Conservation (phyloP, 176 grass and related monocot genomes). For the Puccinellia tenuiflora region DNA sequence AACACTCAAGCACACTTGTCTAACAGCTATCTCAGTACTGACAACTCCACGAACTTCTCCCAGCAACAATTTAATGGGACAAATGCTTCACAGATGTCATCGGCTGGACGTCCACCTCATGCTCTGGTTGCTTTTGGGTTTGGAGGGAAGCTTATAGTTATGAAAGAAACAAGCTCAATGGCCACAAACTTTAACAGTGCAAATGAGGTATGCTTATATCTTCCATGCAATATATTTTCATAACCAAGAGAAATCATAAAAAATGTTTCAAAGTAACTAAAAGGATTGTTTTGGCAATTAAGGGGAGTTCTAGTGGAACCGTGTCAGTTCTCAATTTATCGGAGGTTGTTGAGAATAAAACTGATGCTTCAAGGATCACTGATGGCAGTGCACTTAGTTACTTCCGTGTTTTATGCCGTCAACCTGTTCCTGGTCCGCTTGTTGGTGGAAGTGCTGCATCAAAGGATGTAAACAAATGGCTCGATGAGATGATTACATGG, state of each 20-base stretch:
- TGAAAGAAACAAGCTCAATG: constrained; percentile 71
- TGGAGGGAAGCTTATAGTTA: constrained; percentile 75
- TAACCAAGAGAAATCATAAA: constrained; percentile 10
- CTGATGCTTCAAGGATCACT: constrained; percentile 44
- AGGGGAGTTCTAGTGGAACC: constrained; percentile 41
- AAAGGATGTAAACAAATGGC: constrained; percentile 95
- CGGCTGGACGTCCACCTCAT: constrained; percentile 72
- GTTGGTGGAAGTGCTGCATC: constrained; percentile 76
- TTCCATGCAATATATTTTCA: constrained; percentile 8
- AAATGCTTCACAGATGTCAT: constrained; percentile 62
- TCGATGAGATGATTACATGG: constrained; percentile 74
- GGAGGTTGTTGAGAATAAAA: constrained; percentile 58
- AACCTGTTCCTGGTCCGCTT: constrained; percentile 84
- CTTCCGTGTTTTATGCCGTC: constrained; percentile 66
- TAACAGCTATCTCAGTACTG: constrained; percentile 44
- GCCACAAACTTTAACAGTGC: constrained; percentile 42
- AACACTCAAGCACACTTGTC: constrained; percentile 43
- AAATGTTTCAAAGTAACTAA: constrained; percentile 21
- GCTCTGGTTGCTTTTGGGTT: constrained; percentile 88
- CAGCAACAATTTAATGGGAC: constrained; percentile 53
- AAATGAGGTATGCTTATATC: constrained; percentile 49
- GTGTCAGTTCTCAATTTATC: constrained; percentile 77
- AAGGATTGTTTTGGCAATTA: constrained; percentile 10
- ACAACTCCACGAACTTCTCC: constrained; percentile 50
- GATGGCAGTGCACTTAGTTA: constrained; percentile 50